Base-by-base conservation (phyloP, 441 rosid species). In the Populus hybrid region DNA sequence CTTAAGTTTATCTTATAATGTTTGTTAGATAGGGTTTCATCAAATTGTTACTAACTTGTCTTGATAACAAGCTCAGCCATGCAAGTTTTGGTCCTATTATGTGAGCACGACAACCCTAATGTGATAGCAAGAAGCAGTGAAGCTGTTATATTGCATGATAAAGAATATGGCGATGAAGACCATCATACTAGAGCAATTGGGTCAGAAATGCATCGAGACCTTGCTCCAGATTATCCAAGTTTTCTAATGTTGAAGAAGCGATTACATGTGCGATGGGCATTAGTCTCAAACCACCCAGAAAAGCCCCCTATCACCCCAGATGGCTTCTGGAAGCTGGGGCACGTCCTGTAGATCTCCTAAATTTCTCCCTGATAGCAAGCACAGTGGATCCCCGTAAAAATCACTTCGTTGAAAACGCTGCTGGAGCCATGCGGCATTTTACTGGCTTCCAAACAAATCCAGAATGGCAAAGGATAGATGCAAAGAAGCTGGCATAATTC, bases 81-180 rank as follows among this genome's bases (percentile, higher is more conserved):
- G 79, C 89, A 83, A 82, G 81, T 84, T 28, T 82, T 90, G 83
- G 81, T 81, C 73, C 89, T 73, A 79, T 79, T 88, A 70, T 90
- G 89, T 46, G 87, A 85, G 84, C 78, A 50, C 16, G 86, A 76
- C 38, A 3, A 35, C 72, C 70, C 74, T 70, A 77, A 76, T 73
- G 88, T 88, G 24, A 87, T 89, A 76, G 80, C 80, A n/a, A n/a
- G n/a, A 79, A 87, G 84, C 82, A 91, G 87, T 90, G 81, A 88
- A 87, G 83, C 79, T 90, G 79, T 80, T 87, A 63, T 75, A 79
- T 79, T 86, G 81, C 85, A 80, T 90, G 84, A 83, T 82, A 57
- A 83, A 87, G 78, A 89, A n/a, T n/a, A 84, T 76, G 84, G 85
- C 61, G 81, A 86, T 72, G 85, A 84, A 82, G 88, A n/a, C 84